Evolutionary conservation across 345 rosid species (phyloP).

Genomic region (Angophora floribunda): DNA sequence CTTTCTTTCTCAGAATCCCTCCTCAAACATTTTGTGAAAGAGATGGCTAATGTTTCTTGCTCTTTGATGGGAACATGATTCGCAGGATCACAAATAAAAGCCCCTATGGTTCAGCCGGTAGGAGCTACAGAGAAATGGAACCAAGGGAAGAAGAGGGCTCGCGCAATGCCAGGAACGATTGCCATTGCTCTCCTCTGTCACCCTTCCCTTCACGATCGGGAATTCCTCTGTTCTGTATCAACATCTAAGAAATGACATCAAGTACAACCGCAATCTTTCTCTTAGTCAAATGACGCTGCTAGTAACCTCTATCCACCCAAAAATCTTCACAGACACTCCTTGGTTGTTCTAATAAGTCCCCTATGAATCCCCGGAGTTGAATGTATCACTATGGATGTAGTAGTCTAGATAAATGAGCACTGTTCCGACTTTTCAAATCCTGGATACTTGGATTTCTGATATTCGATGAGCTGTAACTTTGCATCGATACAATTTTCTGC

Average conservation of each 20-base stretch:
- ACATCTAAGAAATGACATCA: neutral
- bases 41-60: neutral
- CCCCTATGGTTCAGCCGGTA: slow-evolving; percentile 3
- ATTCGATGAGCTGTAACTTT: neutral
- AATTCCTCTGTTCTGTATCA: neutral
- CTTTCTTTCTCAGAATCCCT: neutral
- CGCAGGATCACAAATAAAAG: slow-evolving; percentile 18
- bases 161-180: neutral
- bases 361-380: neutral
- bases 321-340: neutral
- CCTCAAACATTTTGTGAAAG: neutral
- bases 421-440: neutral
- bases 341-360: neutral
- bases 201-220: slow-evolving; percentile 21
- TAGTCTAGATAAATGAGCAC: neutral
- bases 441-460: neutral
- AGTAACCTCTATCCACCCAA: neutral
- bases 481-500: neutral
- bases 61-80: neutral
- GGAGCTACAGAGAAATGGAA: neutral
- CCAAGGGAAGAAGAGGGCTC: neutral
- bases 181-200: slow-evolving; percentile 4
- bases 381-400: neutral
- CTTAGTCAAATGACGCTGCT: neutral
- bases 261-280: neutral